phyloP scores from a whole-genome alignment of 441 rosid genomes.

The Erysimum cheiri region DNA sequence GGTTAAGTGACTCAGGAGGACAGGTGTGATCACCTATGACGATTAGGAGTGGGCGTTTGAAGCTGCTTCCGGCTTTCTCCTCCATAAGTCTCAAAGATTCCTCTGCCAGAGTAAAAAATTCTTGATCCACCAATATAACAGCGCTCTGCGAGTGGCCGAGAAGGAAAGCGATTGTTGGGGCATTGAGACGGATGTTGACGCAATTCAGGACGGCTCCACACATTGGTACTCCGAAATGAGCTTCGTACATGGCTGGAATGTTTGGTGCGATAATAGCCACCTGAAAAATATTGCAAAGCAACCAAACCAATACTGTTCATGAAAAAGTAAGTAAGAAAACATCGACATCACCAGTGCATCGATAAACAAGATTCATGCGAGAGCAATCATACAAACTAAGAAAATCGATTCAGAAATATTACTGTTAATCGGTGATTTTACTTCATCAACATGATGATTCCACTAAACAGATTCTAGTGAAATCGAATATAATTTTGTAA shows the following conservation, averaged over 20 bases:
- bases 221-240: slow-evolving; percentile 96
- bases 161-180: slow-evolving; percentile 71
- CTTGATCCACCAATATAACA: slow-evolving; percentile 84
- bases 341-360: slow-evolving; percentile 1
- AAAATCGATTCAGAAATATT: neutral
- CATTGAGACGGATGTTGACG: slow-evolving; percentile 83
- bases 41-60: slow-evolving; percentile 63
- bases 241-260: slow-evolving; percentile 80
- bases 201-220: slow-evolving; percentile 80
- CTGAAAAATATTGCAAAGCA: slow-evolving; percentile 46
- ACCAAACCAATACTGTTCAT: neutral
- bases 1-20: slow-evolving; percentile 55
- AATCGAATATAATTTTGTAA: slow-evolving; percentile 8
- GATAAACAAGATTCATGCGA: slow-evolving; percentile 18
- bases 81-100: slow-evolving; percentile 68
- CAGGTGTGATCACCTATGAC: slow-evolving; percentile 82
- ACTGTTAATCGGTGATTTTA: neutral
- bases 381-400: neutral
- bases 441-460: slow-evolving; percentile 5
- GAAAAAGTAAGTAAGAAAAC: neutral
- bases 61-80: slow-evolving; percentile 54
- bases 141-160: slow-evolving; percentile 74
- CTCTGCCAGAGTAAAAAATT: slow-evolving; percentile 70
- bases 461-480: neutral
- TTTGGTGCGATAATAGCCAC: slow-evolving; percentile 90